phyloP scores from a whole-genome alignment of 345 rosid genomes.

The Moricandia arvensis region DNA sequence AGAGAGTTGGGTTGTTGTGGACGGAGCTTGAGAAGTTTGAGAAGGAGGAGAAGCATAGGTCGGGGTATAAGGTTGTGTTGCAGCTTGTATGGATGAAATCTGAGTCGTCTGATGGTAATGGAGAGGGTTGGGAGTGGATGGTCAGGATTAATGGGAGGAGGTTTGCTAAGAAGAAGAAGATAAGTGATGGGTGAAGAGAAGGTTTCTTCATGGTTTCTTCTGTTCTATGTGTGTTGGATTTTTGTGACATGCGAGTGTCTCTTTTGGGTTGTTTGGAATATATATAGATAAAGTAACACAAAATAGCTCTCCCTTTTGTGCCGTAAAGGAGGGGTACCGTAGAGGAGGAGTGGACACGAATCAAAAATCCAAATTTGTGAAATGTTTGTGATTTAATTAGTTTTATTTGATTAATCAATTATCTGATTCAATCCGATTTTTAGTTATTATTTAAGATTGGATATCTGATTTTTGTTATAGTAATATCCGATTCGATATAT shows the following conservation, averaged over 20 bases:
- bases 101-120: slow-evolving; percentile 23
- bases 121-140: slow-evolving; percentile 25
- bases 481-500: too few relatives aligned
- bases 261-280: slow-evolving; percentile 16
- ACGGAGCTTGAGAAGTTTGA: slow-evolving; percentile 53
- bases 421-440: too few relatives aligned
- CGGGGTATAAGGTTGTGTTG: slow-evolving; percentile 69
- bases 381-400: too few relatives aligned
- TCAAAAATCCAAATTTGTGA: too few relatives aligned
- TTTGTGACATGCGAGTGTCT: slow-evolving; percentile 10
- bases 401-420: too few relatives aligned
- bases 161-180: slow-evolving; percentile 18
- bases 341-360: too few relatives aligned
- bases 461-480: too few relatives aligned
- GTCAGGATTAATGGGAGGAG: slow-evolving; percentile 28
- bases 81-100: slow-evolving; percentile 77
- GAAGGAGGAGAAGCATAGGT: slow-evolving; percentile 67
- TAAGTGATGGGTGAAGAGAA: slow-evolving; percentile 20
- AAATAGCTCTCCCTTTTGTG: too few relatives aligned
- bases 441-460: too few relatives aligned
- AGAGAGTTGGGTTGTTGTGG: slow-evolving; percentile 49
- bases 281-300: not conserved
- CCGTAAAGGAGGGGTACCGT: too few relatives aligned
- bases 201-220: slow-evolving; percentile 22
- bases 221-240: slow-evolving; percentile 12